Evolutionary conservation across 2,329 filamentous ascomycete species (phyloP), one percentile per base, ranked within the genome.

Genomic region (Epichloe uncinata): DNA sequence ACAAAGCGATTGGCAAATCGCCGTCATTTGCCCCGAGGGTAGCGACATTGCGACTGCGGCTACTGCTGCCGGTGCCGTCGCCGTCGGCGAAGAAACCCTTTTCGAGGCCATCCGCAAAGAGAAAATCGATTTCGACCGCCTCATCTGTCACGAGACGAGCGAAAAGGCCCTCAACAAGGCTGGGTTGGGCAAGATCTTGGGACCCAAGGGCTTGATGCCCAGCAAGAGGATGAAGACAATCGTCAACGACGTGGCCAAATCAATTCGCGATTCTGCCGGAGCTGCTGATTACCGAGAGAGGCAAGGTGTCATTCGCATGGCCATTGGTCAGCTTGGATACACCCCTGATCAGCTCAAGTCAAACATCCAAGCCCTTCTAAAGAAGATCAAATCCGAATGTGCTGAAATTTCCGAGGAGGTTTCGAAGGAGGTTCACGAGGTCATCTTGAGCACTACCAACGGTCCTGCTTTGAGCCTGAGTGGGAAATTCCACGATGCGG

Each of bases 181-280:
- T 36, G 80, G 78, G 0, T 66, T 98, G 55, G 91, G 85, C 55
- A 78, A 84, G 56, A 77, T 95, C 42, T 73, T 98, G 18, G 93
- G 93, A 61, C 93, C 94, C 43, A 83, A 80, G 67, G 90, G 90
- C 3, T 68, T 98, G 61, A 97, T 98, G 93, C 93, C 93, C 5
- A 94, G 80, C 64, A 71, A 78, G 53, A 95, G 95, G 74, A 81
- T 81, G 54, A 89, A 88, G 56, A 97, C 93, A 0, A 85, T 98
- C 50, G 88, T 95, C 22, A 84, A 78, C 61, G 85, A 95, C 63
- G 78, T 95, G 15, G 77, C 77, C 49, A 67, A 73, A n/a, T 77
- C 82, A 35, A 85, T 98, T 60, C 79, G 78, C 60, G 87, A 91
- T 57, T 81, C 95, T 68, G 81, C 88, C 13, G 89, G 91, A 54